phyloP scores from a whole-genome alignment of 148 eudicot genomes.

The Diospyros lotus region DNA sequence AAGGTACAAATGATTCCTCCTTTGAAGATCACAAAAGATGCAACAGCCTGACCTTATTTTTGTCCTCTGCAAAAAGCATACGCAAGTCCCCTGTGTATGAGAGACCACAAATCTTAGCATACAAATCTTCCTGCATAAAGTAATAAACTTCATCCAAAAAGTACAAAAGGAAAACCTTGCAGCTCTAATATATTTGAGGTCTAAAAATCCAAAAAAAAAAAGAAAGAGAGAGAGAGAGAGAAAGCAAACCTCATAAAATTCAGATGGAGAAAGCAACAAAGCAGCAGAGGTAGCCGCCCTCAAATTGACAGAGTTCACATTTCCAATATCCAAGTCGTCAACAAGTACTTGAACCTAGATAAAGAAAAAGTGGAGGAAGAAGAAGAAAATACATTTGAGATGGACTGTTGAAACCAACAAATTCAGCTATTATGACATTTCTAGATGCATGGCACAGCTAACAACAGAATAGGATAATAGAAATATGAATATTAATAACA shows the following conservation, averaged over 20 bases:
- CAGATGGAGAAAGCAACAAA: conserved; percentile 65
- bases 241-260: conserved; percentile 65
- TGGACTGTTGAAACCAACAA: neutral
- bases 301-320: conserved; percentile 55
- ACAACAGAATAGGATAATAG: neutral
- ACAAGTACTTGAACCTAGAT: conserved; percentile 60
- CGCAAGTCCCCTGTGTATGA: conserved; percentile 92
- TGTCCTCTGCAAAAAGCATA: conserved; percentile 97
- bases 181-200: neutral
- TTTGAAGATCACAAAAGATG: neutral
- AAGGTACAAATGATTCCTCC: neutral
- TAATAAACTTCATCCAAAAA: conserved; percentile 10
- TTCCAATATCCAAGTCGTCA: conserved; percentile 56
- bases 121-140: conserved; percentile 63
- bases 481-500: neutral
- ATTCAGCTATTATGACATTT: neutral
- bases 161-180: neutral
- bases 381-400: neutral
- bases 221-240: neutral
- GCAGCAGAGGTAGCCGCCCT: conserved; percentile 91
- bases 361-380: conserved; percentile 4
- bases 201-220: no score
- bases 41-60: conserved; percentile 58
- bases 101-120: conserved; percentile 81
- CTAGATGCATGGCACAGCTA: conserved; percentile 6